phyloP scores from a whole-genome alignment of 2,329 filamentous ascomycete genomes.

The Neocucurbitaria cava region DNA sequence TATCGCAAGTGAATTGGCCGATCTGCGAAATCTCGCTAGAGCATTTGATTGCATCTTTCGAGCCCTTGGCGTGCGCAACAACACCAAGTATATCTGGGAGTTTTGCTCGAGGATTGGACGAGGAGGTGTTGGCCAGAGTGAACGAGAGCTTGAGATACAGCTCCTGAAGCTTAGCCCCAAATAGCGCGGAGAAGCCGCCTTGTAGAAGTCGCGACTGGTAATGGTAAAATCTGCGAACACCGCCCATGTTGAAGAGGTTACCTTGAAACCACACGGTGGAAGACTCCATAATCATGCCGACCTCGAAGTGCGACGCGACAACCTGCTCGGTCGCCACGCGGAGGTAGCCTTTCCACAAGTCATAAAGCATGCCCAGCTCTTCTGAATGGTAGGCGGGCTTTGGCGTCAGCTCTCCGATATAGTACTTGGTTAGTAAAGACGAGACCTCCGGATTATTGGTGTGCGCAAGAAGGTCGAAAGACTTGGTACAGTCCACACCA shows the following conservation, averaged over 20 bases:
- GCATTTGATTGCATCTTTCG: slow-evolving; percentile 54
- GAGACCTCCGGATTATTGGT: slow-evolving; percentile 78
- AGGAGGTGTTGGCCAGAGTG: slow-evolving; percentile 34
- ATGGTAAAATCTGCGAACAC: slow-evolving; percentile 35
- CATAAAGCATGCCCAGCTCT: slow-evolving; percentile 32
- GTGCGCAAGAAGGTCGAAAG: slow-evolving; percentile 91
- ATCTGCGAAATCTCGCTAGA: slow-evolving; percentile 59
- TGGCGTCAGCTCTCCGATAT: slow-evolving; percentile 30
- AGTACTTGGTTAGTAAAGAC: slow-evolving; percentile 44
- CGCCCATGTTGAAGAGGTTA: slow-evolving; percentile 36
- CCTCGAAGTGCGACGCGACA: slow-evolving; percentile 30
- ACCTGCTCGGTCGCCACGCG: slow-evolving; percentile 29
- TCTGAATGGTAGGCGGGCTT: slow-evolving; percentile 28
- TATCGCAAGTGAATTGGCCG: slow-evolving; percentile 58
- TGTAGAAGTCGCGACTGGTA: slow-evolving; percentile 33
- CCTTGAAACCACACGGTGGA: slow-evolving; percentile 34
- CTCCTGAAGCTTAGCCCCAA: slow-evolving; percentile 33
- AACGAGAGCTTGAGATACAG: slow-evolving; percentile 36
- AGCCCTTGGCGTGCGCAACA: slow-evolving; percentile 54
- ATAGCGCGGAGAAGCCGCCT: slow-evolving; percentile 29
- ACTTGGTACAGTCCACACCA: slow-evolving; percentile 86
- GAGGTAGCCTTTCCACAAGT: slow-evolving; percentile 31
- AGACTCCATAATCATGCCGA: slow-evolving; percentile 31
- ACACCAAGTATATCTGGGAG: slow-evolving; percentile 57
- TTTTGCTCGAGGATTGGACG: slow-evolving; percentile 27